A percentile compares a stretch with the other conserved stretches of the same genome.
Evolutionary conservation across 202 grass and related monocot species (phyloP).

Genomic region (Miscanthus sacchariflorus): DNA sequence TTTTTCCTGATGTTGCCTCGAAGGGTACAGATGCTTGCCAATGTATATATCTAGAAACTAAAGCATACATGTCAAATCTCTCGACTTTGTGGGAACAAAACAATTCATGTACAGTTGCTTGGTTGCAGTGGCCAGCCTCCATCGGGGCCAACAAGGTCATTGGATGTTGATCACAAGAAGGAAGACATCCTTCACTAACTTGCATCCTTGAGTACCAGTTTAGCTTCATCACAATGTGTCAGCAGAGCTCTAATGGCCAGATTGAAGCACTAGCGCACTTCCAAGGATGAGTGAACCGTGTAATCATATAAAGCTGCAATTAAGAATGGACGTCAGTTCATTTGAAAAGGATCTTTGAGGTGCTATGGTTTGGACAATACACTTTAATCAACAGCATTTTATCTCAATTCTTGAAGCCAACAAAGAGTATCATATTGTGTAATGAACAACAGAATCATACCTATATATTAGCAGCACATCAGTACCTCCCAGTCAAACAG

Average conservation of each 20-base stretch:
- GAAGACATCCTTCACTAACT: not conserved
- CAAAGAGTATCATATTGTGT: not conserved
- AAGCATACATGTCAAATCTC: conserved; percentile 33
- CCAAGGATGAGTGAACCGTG: not conserved
- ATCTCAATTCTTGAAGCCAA: conserved; percentile 18
- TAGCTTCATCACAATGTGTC: conserved; percentile 2
- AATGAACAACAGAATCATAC: conserved; percentile 26
- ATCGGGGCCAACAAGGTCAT: conserved; percentile 8
- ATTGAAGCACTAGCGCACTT: conserved; percentile 18
- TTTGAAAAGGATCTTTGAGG: conserved; percentile 5
- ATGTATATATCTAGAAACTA: conserved; percentile 5
- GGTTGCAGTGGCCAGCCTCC: not conserved
- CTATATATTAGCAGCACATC: conserved; percentile 47
- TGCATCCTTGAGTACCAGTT: not conserved
- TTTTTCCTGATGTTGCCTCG: not conserved
- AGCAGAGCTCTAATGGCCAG: conserved; percentile 3
- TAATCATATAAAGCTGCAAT: conserved; percentile 30
- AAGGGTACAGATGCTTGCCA: conserved; percentile 7
- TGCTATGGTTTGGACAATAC: not conserved
- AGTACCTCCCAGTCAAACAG: conserved; percentile 66
- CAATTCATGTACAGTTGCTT: conserved; percentile 28
- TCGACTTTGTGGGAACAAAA: not conserved
- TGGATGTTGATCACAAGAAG: conserved; percentile 5
- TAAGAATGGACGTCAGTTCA: conserved; percentile 26
- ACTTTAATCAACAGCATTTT: conserved; percentile 15